Evolutionary conservation across 1,284 basidiomycete genomes (phyloP).

Genomic region (Fomes fomentarius): DNA sequence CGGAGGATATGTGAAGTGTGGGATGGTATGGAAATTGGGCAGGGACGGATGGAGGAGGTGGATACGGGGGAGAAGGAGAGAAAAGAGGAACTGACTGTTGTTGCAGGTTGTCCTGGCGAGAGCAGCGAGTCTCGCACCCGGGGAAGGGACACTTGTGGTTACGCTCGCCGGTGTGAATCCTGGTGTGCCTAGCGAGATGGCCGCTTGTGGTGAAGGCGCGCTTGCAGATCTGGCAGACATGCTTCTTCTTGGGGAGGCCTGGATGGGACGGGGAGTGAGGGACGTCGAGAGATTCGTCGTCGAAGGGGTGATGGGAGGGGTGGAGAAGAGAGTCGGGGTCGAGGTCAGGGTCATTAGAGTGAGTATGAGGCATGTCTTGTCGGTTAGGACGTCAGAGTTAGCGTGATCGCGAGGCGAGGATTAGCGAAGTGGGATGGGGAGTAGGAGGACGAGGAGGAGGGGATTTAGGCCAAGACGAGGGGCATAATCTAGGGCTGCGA

Average conservation of each 20-base stretch:
- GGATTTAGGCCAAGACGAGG: background rate
- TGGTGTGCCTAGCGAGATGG: slow-evolving; percentile 79
- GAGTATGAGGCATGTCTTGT: slow-evolving; percentile 13
- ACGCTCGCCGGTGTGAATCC: slow-evolving; percentile 82
- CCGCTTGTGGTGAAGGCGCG: slow-evolving; percentile 81
- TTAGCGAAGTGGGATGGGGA: slow-evolving; percentile 6
- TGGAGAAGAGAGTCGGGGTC: slow-evolving; percentile 4
- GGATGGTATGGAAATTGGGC: background rate
- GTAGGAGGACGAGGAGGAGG: background rate
- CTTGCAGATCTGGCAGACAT: slow-evolving; percentile 49
- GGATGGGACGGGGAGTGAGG: slow-evolving; percentile 4
- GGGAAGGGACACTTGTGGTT: slow-evolving; percentile 85
- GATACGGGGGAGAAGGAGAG: slow-evolving; percentile 3
- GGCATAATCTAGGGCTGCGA: background rate
- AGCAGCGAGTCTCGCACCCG: slow-evolving; percentile 80
- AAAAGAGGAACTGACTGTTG: slow-evolving; percentile 66
- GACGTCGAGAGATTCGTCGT: slow-evolving; percentile 5
- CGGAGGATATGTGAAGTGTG: background rate
- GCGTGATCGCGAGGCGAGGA: slow-evolving; percentile 15
- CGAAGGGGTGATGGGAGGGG: slow-evolving; percentile 15
- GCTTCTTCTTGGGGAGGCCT: slow-evolving; percentile 38
- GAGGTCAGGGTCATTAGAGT: slow-evolving; percentile 13
- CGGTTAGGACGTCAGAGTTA: slow-evolving; percentile 21
- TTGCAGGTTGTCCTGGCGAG: slow-evolving; percentile 80
- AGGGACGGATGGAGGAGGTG: background rate